These are phyloP conservation scores for Rhexocercosporidium sp. DNA, from an alignment of 2,329 filamentous ascomycete genomes.

Conservation along the genomic window DNA sequence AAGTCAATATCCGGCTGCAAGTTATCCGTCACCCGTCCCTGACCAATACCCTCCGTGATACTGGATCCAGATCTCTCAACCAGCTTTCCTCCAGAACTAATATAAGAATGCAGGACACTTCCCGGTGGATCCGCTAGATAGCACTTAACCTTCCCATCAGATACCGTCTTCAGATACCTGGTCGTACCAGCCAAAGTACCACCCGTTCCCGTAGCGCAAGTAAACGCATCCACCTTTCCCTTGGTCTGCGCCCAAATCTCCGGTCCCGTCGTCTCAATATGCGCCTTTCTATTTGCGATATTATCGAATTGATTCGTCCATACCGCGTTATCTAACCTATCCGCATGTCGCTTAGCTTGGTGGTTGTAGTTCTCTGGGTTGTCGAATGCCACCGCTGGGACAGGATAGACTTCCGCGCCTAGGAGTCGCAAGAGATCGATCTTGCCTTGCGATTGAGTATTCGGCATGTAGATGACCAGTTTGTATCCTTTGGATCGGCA, in stretches of 20 bases:
- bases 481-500: conserved; percentile 91
- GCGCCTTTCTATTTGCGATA: conserved; percentile 87
- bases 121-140: conserved; percentile 95
- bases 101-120: conserved; percentile 90
- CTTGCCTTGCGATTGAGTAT: conserved; percentile 98
- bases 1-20: conserved; percentile 82
- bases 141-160: conserved; percentile 77
- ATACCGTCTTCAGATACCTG: conserved; percentile 84
- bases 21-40: conserved; percentile 96
- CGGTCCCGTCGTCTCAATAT: conserved; percentile 95
- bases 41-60: conserved; percentile 97
- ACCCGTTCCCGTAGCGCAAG: conserved; percentile 90
- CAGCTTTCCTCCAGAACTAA: conserved; percentile 82
- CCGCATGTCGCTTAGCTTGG: conserved; percentile 90
- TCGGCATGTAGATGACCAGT: conserved; percentile 99
- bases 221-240: conserved; percentile 90
- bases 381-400: conserved; percentile 94
- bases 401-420: conserved; percentile 93
- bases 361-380: conserved; percentile 98
- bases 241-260: conserved; percentile 95
- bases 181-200: conserved; percentile 91
- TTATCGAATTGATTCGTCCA: conserved; percentile 99
- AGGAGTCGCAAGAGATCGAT: conserved; percentile 90
- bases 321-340: conserved; percentile 82
- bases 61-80: conserved; percentile 81